phyloP scores from a whole-genome alignment of 2,329 filamentous ascomycete genomes.

The Xylaria sp. region DNA sequence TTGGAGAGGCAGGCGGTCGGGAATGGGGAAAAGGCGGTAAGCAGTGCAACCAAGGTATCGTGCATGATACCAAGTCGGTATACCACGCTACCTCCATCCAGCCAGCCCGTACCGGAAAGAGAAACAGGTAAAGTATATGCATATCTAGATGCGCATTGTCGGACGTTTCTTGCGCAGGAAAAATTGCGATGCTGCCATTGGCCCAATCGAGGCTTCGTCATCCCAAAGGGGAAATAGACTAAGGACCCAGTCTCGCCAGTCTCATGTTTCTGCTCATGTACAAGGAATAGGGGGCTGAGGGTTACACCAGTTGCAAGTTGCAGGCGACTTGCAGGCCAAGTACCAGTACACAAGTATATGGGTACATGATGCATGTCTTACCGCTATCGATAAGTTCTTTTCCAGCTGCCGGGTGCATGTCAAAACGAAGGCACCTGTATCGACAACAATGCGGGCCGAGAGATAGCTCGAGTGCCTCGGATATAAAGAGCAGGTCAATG shows the following conservation, averaged over 20 bases:
- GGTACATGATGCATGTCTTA: constrained; percentile 21
- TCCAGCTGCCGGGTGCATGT: not conserved
- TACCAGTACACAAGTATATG: constrained; percentile 6
- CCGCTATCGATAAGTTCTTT: constrained; percentile 34
- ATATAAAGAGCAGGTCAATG: constrained; percentile 6
- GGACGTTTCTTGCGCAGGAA: constrained; percentile 33
- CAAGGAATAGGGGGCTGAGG: constrained; percentile 32
- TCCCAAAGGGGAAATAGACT: constrained; percentile 38
- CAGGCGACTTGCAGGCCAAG: constrained; percentile 29
- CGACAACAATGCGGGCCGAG: not conserved
- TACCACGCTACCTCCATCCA: constrained; percentile 13
- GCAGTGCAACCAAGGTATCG: constrained; percentile 29
- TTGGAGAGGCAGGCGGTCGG: constrained; percentile 21
- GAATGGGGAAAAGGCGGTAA: constrained; percentile 39
- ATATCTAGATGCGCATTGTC: constrained; percentile 29
- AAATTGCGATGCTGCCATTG: constrained; percentile 23
- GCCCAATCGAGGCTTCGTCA: constrained; percentile 26
- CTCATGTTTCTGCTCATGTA: constrained; percentile 27
- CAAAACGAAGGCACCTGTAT: not conserved
- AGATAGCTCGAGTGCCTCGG: not conserved
- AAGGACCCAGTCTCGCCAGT: constrained; percentile 25
- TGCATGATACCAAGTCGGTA: constrained; percentile 1
- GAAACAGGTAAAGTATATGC: constrained; percentile 36
- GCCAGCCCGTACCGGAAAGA: constrained; percentile 18
- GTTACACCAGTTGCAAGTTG: constrained; percentile 20